Evolutionary conservation across 345 rosid species (phyloP), one percentile per base, ranked within the genome.

Genomic region (Salix udensis): DNA sequence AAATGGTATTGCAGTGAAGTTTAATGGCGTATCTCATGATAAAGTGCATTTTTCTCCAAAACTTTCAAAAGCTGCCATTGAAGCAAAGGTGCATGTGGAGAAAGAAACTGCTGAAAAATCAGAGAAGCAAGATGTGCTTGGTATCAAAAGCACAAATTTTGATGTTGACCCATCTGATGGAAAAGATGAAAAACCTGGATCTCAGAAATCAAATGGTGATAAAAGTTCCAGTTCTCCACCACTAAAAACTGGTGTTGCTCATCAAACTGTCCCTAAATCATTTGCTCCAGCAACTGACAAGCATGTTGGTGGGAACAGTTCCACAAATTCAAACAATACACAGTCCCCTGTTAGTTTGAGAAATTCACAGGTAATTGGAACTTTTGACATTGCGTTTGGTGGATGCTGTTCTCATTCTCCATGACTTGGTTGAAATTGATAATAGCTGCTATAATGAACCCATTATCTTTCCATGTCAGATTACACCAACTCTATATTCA

Each of bases 321-420:
- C 80, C 26, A 79, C 76, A 21, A 84, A 79, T 79, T 74, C 70
- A 76, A 80, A 70, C 80, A 83, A 77, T 79, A 36, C 68, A 18
- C 84, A 75, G 46, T 86, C 90, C 19, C 90, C 91, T 70, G 72
- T 74, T 39, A 80, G 79, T 28, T 78, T 86, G 72, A 87, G 87
- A 84, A 82, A 79, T 79, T 86, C 84, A 39, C 93, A 91, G 96
- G 97, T 91, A 83, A 78, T 23, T n/a, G n/a, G 65, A 78, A 64
- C 26, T 55, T n/a, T 66, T 31, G 40, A 15, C 34, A 19, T 53
- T 67, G 39, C 58, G 1, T 28, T 18, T 70, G 69, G 69, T 66
- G 42, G 30, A 68, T 26, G 52, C 7, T 24, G 9, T 50, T 37
- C 12, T 23, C 37, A 19, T 26, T 4, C 53, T 70, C 6, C 34